phyloP scores from a whole-genome alignment of 129 eudicot genomes.

The Flaveria linearis region DNA sequence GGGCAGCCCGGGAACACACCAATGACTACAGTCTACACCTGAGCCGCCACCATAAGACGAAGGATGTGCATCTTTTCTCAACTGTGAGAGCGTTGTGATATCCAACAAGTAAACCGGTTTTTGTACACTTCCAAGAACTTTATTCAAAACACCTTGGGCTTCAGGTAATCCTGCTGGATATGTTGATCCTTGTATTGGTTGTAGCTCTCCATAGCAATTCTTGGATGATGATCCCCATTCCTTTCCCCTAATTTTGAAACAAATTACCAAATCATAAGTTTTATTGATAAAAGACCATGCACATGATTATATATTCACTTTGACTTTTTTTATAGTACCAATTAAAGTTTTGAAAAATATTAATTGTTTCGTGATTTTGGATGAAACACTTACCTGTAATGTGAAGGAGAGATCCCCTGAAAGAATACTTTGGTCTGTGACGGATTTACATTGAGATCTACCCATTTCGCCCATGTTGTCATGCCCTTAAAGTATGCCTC shows the following conservation, averaged over 20 bases:
- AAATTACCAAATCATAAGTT: background rate
- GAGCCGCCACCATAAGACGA: conserved; percentile 46
- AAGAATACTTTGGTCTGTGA: conserved; percentile 70
- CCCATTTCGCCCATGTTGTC: conserved; percentile 87
- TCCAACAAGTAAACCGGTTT: conserved; percentile 55
- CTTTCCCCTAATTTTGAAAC: conserved; percentile 42
- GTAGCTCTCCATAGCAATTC: conserved; percentile 46
- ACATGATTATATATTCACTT: background rate
- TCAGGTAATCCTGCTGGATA: conserved; percentile 54
- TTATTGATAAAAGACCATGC: background rate
- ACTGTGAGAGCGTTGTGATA: conserved; percentile 52
- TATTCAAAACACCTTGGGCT: conserved; percentile 40
- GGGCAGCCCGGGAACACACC: conserved; percentile 58
- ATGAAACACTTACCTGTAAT: conserved; percentile 50
- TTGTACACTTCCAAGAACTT: conserved; percentile 38
- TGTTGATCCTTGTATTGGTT: conserved; percentile 52
- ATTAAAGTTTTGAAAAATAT: background rate
- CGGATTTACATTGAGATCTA: conserved; percentile 60
- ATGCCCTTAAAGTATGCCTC: conserved; percentile 70
- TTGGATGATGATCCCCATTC: conserved; percentile 57
- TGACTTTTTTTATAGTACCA: background rate
- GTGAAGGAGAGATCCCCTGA: conserved; percentile 85
- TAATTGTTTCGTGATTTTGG: background rate
- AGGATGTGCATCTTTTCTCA: conserved; percentile 71
- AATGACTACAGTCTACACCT: conserved; percentile 57